Base-by-base conservation (phyloP, 2,329 filamentous ascomycete species). In the Ascocoryne sarcoides region DNA sequence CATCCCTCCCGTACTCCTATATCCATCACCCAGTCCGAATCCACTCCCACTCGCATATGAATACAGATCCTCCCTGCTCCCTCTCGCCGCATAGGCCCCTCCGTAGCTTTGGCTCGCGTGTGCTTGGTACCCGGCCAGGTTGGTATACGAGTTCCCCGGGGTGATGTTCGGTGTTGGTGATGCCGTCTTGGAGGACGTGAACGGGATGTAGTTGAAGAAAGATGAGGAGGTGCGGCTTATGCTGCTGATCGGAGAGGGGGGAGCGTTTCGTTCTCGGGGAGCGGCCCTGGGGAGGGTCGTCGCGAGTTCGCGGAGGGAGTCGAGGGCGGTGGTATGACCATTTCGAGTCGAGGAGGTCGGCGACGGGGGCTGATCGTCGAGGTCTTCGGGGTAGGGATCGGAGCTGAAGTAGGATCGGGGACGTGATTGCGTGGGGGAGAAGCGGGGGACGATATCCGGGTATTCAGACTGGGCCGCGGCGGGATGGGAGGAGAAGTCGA, bases 381-480 rank as follows among this genome's bases (percentile, higher is more conserved):
- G n/a, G 16, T 26, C 12, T 32, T 48, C 38, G 26, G 56, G 47
- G 31, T 58, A 37, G 66, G 73, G 18, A 64, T 68, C 30, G 69
- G 67, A 49, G 33, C 44, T 49, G 74, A 73, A 49, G 71, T 75
- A 73, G 63, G 59, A 75, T 64, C 56, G 67, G 69, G 37, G 74
- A 70, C 63, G 71, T 32, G 75, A 74, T 44, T 75, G 69, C 12
- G 76, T 80, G 10, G 76, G 76, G 9, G 75, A 77, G 26, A 76
- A 75, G 45, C 75, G 73, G 36, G 76, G 76, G 48, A 81, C 70
- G 50, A 80, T 80, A 57, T 80, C 76, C 52, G 69, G 73, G 53
- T 78, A 74, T 37, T 67, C 62, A 43, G 68, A 61, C 32, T 62
- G 65, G 5, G 63, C 39, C 19, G 42, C 32, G 18, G 39, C 20